Evolutionary conservation across 352 stramenopile genomes (phyloP), one percentile per base, ranked within the genome.

Genomic region (Globisporangium mamillatum): DNA sequence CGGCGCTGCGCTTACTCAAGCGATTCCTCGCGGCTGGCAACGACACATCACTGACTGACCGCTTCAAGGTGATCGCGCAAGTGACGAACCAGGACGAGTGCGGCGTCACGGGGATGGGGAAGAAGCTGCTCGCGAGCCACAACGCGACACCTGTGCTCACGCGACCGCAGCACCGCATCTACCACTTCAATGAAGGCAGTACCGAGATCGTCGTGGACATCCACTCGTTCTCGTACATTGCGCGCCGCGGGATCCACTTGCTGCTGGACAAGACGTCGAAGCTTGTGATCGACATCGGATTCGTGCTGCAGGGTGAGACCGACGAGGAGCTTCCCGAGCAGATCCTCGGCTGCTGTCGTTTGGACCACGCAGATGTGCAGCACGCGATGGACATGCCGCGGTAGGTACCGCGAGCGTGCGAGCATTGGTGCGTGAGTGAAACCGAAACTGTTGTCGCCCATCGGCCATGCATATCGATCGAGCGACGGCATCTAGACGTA

Each of bases 311-410:
- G 68, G 89, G 90, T 36, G 89, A 97, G 69, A 86, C 82, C 1
- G 87, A 96, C 22, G 86, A 96, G 32, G 89, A 97, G 61, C 69
- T 97, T 27, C 90, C 90, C 0, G 90, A 97, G 71, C 86, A 89
- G 67, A 81, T 95, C 46, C 76, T 97, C 1, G 90, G 86, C 41
- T 94, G 90, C 67, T 93, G 84, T 62, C 84, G 89, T 32, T 77
- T 96, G 27, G 86, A 95, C 64, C 77, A 79, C 52, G 63, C 91
- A 1, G 88, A 96, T 60, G 75, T 94, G 10, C 58, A 82, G 22
- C 80, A 85, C 29, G 88, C 90, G 1, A 81, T 81, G 67, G 70
- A 79, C 12, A 68, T 95, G 48, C 80, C 84, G 25, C 72, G 53
- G 22, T 82, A 69, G 66, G 62, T 10, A n/a, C 6, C 18, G 38